Evolutionary conservation across 306 rosid genomes (phyloP).

Genomic region (Fragaria vesca): DNA sequence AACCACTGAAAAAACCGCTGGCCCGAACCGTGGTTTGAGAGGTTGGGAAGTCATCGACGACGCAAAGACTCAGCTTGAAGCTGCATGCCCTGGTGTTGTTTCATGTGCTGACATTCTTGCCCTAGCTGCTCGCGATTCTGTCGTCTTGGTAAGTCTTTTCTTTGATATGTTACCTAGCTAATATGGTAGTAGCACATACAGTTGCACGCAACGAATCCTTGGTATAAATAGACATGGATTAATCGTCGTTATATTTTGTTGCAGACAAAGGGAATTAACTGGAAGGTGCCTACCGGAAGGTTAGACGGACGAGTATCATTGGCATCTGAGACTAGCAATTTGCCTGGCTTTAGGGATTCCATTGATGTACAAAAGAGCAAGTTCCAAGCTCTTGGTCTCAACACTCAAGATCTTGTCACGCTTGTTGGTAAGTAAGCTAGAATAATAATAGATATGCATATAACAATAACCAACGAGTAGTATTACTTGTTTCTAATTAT

Average conservation of each 20-base stretch:
- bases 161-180: not conserved
- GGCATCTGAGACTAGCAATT: slow-evolving; percentile 3
- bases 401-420: slow-evolving; percentile 18
- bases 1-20: slow-evolving; percentile 4
- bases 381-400: slow-evolving; percentile 10
- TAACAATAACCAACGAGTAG: not conserved
- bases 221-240: not conserved
- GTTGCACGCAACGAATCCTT: not conserved
- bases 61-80: slow-evolving; percentile 27
- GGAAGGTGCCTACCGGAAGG: slow-evolving; percentile 22
- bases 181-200: not conserved
- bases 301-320: slow-evolving; percentile 13
- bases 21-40: slow-evolving; percentile 1
- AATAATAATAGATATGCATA: not conserved
- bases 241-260: not conserved
- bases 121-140: slow-evolving; percentile 30
- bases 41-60: slow-evolving; percentile 30
- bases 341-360: slow-evolving; percentile 13
- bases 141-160: slow-evolving; percentile 10
- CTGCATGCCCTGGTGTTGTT: slow-evolving; percentile 24
- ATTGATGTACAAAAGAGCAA: slow-evolving; percentile 5
- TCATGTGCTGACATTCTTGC: slow-evolving; percentile 31
- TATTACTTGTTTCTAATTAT: not conserved
- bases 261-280: slow-evolving; percentile 14
- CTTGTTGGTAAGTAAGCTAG: slow-evolving; percentile 15